These are phyloP conservation scores for Celoporthe dispersa DNA, from an alignment of 2,329 filamentous ascomycete genomes.

Conservation along the genomic window DNA sequence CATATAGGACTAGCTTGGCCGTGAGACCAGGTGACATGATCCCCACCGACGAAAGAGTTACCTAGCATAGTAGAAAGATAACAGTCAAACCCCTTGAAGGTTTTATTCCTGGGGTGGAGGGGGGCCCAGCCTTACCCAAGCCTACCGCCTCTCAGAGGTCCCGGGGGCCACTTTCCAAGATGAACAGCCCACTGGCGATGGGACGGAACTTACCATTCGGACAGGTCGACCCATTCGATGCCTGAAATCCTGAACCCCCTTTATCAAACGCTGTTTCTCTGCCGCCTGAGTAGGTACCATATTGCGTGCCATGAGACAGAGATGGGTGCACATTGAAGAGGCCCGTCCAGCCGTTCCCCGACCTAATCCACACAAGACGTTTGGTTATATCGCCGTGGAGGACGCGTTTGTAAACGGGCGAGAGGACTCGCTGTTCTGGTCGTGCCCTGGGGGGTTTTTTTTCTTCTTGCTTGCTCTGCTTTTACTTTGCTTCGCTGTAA, in stretches of 20 bases:
- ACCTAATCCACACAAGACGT: background rate
- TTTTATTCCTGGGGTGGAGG: background rate
- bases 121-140: background rate
- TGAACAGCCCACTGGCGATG: background rate
- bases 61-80: background rate
- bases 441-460: background rate
- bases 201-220: background rate
- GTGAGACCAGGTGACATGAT: background rate
- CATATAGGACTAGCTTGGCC: background rate
- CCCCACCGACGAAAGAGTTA: constrained; percentile 1
- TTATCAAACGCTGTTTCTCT: background rate
- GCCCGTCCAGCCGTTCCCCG: background rate
- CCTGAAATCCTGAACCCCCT: background rate
- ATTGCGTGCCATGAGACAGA: background rate
- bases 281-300: background rate
- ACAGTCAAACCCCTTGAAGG: background rate
- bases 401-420: background rate
- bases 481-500: background rate
- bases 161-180: background rate
- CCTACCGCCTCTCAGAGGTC: background rate
- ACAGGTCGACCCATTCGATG: background rate
- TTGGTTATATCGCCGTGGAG: background rate
- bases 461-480: background rate
- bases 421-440: background rate
- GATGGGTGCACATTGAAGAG: background rate